Evolutionary conservation across 306 rosid genomes (phyloP).

Genomic region (Vigna trinervia): DNA sequence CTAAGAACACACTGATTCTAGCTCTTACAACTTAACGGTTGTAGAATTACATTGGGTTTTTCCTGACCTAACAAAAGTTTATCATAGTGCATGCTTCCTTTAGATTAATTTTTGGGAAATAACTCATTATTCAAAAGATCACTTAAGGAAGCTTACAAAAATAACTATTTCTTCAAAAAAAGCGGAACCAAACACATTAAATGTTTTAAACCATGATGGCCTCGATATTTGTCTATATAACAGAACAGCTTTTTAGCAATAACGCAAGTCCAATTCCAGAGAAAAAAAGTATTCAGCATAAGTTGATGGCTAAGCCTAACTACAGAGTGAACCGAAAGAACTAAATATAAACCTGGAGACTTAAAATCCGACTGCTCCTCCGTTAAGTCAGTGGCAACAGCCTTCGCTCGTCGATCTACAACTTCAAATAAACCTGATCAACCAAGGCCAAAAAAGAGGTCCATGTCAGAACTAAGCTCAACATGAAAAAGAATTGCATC

Average conservation of each 20-base stretch:
- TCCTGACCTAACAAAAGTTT: conserved; percentile 1
- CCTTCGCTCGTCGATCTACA: conserved; percentile 95
- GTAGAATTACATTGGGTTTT: conserved; percentile 9
- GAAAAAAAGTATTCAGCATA: background rate
- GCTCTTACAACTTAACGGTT: conserved; percentile 14
- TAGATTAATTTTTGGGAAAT: background rate
- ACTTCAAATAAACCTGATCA: conserved; percentile 81
- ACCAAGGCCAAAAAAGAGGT: conserved; percentile 27
- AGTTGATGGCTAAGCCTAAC: background rate
- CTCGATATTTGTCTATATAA: background rate
- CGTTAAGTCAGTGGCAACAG: conserved; percentile 71
- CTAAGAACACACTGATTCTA: background rate
- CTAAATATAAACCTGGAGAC: conserved; percentile 67
- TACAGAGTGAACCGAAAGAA: conserved; percentile 4
- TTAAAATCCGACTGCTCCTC: conserved; percentile 78
- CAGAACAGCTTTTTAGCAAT: conserved; percentile 26
- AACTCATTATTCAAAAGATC: background rate
- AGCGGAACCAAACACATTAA: background rate
- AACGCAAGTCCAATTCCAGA: conserved; percentile 5
- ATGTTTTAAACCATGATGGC: background rate
- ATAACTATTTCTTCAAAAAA: conserved; percentile 1
- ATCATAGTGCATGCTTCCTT: background rate
- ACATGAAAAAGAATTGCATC: background rate
- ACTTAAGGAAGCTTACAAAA: background rate
- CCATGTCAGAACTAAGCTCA: conserved; percentile 14